Base-by-base conservation (phyloP, 2,329 filamentous ascomycete genomes). In the Xylaria digitata region DNA sequence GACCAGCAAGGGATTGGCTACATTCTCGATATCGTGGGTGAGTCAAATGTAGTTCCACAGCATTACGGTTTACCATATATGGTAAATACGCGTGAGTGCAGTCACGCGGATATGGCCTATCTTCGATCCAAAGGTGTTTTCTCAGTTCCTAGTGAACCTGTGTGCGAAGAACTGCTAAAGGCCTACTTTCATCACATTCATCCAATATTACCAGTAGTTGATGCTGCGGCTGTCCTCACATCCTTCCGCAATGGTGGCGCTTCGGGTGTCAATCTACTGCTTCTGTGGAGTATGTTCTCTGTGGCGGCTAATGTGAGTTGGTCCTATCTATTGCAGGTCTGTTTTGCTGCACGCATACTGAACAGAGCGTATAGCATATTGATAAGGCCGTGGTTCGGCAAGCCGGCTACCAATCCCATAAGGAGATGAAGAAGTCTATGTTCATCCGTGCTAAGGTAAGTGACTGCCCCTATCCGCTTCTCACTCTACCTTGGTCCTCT, bases 221-320 rank as follows among this genome's bases (percentile, higher is more conserved):
- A 80, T 56, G 75, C 67, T 8, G 69, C 73, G 4, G 52, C 63
- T 0, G 76, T 80, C 37, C 61, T 80, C 34, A 60, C 71, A 7
- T 70, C 71, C 19, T 75, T 78, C 42, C 73, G 71, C 19, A 62
- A 66, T 54, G 74, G 75, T 17, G 73, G 75, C 19, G 67, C 73
- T 13, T 68, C 72, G 19, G 71, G 75, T 15, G 76, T 78, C 42
- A 81, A 79, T 57, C 21, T 80, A 3, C 65, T 81, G 19, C 69
- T 82, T 1, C 68, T 82, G 11, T 81, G 80, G 79, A 79, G 77
- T 54, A 73, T 81, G 11, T 80, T 80, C 56, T 80, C 78, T 42
- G 77, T 76, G n/a, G 77, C 76, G 6, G 71, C 71, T 0, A 78
- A 78, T 71, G 77, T 78, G 67, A 54, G 72, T 61, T 32, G 21